Evolutionary conservation across 371 early-diverging fungal species (phyloP).

Genomic region (Haplosporangium sp.): DNA sequence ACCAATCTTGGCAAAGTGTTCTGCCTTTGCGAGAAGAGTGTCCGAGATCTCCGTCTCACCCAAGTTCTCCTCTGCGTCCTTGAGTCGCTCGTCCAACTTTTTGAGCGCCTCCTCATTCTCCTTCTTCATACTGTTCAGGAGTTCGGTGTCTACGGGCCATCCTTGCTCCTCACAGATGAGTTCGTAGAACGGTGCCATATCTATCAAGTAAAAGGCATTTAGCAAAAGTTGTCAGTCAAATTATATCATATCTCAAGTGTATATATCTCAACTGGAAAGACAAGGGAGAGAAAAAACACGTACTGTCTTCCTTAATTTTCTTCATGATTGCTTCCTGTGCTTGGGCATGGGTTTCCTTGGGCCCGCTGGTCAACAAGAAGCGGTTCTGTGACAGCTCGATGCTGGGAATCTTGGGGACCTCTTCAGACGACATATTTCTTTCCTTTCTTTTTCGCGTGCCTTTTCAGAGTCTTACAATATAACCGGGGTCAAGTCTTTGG

Average conservation of each 20-base stretch:
- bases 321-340: constrained; percentile 70
- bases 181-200: constrained; percentile 89
- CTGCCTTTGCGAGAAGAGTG: constrained; percentile 91
- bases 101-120: constrained; percentile 82
- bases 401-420: constrained; percentile 83
- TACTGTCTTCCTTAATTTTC: constrained; percentile 81
- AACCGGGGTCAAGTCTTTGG: neutral
- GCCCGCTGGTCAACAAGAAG: constrained; percentile 79
- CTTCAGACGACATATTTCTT: constrained; percentile 62
- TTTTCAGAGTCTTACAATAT: neutral
- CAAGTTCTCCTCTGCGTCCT: constrained; percentile 90
- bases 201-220: constrained; percentile 56
- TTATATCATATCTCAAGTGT: neutral
- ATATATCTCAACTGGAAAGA: neutral
- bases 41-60: constrained; percentile 97
- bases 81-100: constrained; percentile 83
- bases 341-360: constrained; percentile 66
- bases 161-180: constrained; percentile 72
- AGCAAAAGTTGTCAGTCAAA: neutral
- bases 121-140: constrained; percentile 65
- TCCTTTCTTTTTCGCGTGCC: neutral
- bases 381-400: constrained; percentile 78
- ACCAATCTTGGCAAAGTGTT: constrained; percentile 93
- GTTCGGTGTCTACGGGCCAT: constrained; percentile 63
- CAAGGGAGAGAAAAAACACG: neutral